These are phyloP conservation scores for Monascus purpureus DNA, from an alignment of 495 filamentous ascomycete species.

Conservation along the genomic window DNA sequence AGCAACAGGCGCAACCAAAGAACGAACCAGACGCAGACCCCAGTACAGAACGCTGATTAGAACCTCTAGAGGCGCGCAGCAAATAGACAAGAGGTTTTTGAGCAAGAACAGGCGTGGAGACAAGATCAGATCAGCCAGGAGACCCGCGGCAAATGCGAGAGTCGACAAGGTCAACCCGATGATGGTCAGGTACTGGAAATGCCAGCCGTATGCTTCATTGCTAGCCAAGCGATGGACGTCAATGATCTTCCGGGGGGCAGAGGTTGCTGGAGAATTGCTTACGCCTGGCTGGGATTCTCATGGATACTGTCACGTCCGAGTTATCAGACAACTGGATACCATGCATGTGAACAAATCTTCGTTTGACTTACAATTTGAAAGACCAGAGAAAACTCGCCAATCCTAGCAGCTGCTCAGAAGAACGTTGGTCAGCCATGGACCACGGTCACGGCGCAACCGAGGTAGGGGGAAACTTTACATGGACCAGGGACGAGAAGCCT, in stretches of 20 bases:
- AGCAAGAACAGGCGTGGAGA: conserved; percentile 48
- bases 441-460: neutral
- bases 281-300: conserved; percentile 33
- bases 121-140: conserved; percentile 63
- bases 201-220: conserved; percentile 64
- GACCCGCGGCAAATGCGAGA: conserved; percentile 50
- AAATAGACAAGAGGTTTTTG: conserved; percentile 63
- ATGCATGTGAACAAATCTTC: neutral
- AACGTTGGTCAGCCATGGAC: conserved; percentile 12
- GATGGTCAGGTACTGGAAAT: conserved; percentile 76
- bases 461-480: conserved; percentile 45
- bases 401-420: conserved; percentile 31
- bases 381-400: conserved; percentile 53
- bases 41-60: conserved; percentile 80
- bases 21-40: conserved; percentile 41
- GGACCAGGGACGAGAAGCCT: conserved; percentile 52
- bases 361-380: conserved; percentile 45
- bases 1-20: conserved; percentile 1
- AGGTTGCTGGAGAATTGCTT: conserved; percentile 13
- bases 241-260: no score
- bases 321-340: neutral
- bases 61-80: conserved; percentile 65
- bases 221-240: conserved; percentile 22
- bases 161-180: conserved; percentile 60
- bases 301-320: conserved; percentile 17